Conservation (phyloP, 352 stramenopile genomes). For the Globisporangium spinosum region DNA sequence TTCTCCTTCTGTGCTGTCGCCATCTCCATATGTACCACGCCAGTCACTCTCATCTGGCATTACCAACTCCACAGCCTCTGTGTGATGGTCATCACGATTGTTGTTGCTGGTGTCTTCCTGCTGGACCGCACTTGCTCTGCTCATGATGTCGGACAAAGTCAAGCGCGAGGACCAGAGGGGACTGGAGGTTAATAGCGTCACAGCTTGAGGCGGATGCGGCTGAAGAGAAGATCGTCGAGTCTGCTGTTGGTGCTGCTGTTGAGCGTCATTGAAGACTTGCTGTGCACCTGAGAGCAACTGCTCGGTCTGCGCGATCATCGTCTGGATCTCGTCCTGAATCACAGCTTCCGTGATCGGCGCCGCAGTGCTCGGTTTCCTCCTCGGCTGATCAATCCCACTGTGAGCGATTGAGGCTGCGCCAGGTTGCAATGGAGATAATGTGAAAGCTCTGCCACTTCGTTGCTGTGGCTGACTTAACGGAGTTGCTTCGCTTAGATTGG, state of each 20-base stretch:
- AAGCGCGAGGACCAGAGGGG: constrained; percentile 4
- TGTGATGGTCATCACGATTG: neutral
- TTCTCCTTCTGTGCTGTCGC: neutral
- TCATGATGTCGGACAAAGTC: constrained; percentile 1
- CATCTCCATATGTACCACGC: neutral
- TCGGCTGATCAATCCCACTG: neutral
- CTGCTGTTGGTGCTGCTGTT: neutral
- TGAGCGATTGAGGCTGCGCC: neutral
- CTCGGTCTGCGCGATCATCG: constrained; percentile 20
- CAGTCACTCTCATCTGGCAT: neutral
- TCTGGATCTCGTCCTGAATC: constrained; percentile 16
- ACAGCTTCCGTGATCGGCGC: neutral
- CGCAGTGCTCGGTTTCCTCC: neutral
- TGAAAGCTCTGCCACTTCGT: neutral
- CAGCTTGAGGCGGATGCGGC: neutral
- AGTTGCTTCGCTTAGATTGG: neutral
- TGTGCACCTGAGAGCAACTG: constrained; percentile 9
- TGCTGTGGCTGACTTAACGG: neutral
- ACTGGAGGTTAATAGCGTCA: neutral
- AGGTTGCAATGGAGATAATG: neutral
- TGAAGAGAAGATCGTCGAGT: neutral
- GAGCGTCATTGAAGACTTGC: neutral
- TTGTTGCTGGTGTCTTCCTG: neutral
- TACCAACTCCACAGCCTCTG: neutral
- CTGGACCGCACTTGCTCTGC: neutral